A percentile compares a stretch with the other conserved stretches of the same genome.
phyloP scores from a whole-genome alignment of 2,329 filamentous ascomycete species.

The Fusarium brachygibbosum region DNA sequence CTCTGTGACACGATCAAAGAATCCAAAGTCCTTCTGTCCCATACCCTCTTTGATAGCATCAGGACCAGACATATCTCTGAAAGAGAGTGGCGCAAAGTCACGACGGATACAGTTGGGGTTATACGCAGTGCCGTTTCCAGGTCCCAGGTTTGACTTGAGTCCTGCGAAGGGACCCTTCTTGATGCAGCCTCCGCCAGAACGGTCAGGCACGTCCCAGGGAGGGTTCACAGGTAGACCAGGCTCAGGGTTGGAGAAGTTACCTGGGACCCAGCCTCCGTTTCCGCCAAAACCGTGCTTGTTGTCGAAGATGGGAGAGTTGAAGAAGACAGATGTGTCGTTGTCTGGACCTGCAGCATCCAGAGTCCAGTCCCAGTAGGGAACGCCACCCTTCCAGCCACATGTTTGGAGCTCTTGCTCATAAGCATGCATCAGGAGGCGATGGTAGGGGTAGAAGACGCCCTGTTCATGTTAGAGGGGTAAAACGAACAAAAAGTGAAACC shows the following conservation, averaged over 20 bases:
- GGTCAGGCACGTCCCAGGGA: constrained; percentile 35
- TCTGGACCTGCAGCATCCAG: constrained; percentile 34
- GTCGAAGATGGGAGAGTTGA: constrained; percentile 51
- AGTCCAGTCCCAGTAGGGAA: constrained; percentile 46
- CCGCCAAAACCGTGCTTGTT: constrained; percentile 41
- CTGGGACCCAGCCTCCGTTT: constrained; percentile 32
- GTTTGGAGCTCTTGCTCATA: constrained; percentile 45
- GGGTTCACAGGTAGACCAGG: constrained; percentile 31
- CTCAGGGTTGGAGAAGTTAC: constrained; percentile 31
- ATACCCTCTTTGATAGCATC: constrained; percentile 33
- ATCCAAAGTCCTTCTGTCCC: constrained; percentile 43
- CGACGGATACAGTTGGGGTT: constrained; percentile 26
- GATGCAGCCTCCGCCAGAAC: constrained; percentile 45
- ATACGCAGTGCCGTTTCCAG: constrained; percentile 19
- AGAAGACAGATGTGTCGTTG: constrained; percentile 31
- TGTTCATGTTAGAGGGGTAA: background rate
- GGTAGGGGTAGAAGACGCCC: constrained; percentile 36
- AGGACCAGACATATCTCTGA: constrained; percentile 28
- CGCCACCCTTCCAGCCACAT: constrained; percentile 44
- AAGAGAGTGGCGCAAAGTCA: constrained; percentile 32
- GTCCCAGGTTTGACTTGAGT: constrained; percentile 23
- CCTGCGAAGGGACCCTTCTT: constrained; percentile 46
- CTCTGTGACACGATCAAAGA: constrained; percentile 39
- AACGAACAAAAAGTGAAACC: background rate
- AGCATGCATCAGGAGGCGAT: constrained; percentile 30